Conservation (phyloP, 805 yeast genomes). For the Candida qinlingensis region DNA sequence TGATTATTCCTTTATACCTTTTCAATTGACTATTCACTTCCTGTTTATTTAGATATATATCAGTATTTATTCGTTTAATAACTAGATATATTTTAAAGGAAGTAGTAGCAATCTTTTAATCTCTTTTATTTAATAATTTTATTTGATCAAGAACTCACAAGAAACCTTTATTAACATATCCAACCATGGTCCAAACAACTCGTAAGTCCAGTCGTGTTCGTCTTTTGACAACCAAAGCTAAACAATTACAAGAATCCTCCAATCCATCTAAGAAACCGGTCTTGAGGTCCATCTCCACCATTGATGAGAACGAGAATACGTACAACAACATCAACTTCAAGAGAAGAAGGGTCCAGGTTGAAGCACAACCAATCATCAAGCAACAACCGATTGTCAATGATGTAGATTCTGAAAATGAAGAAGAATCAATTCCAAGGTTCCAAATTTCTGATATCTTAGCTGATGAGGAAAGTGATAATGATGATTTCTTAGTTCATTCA, state of each 20-base stretch:
- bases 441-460: constrained; percentile 4
- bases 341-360: constrained; percentile 12
- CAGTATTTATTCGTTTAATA: background rate
- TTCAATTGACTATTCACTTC: background rate
- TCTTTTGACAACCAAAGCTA: constrained; percentile 23
- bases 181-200: constrained; percentile 17
- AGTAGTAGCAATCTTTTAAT: constrained; percentile 1
- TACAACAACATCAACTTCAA: constrained; percentile 25
- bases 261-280: constrained; percentile 20
- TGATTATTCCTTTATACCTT: background rate
- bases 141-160: background rate
- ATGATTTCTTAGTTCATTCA: constrained; percentile 12
- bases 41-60: background rate
- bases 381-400: background rate
- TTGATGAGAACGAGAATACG: constrained; percentile 26
- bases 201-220: constrained; percentile 27
- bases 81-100: background rate
- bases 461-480: constrained; percentile 8
- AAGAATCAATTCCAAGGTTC: background rate
- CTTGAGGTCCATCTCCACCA: constrained; percentile 24
- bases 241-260: constrained; percentile 16
- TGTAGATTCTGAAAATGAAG: constrained; percentile 3
- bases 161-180: background rate
- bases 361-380: constrained; percentile 4
- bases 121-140: background rate